Evolutionary conservation across 2,329 filamentous ascomycete genomes (phyloP).

Genomic region (Coniochaeta hoffmannii): DNA sequence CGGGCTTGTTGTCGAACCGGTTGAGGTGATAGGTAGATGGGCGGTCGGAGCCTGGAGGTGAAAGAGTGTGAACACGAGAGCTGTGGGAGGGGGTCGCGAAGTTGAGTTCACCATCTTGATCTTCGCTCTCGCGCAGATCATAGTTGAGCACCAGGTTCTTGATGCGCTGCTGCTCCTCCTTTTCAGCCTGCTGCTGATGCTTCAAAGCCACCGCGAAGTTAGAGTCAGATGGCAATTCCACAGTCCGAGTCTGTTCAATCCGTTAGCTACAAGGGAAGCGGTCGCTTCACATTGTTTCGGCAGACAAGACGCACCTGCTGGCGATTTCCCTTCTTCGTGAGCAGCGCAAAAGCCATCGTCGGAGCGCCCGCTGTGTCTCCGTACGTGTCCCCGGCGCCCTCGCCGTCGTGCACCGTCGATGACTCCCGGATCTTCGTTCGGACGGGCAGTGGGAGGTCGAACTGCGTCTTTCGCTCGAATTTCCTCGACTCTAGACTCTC

Average conservation of each 20-base stretch:
- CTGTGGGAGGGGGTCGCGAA: conserved; percentile 33
- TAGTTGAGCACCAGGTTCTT: conserved; percentile 97
- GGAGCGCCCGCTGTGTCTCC: conserved; percentile 19
- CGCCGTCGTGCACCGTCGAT: conserved; percentile 27
- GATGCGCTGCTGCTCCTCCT: conserved; percentile 95
- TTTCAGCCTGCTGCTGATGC: conserved; percentile 87
- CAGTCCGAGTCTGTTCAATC: conserved; percentile 66
- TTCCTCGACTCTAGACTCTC: conserved; percentile 94
- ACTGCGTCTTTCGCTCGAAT: conserved; percentile 88
- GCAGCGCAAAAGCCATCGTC: conserved; percentile 94
- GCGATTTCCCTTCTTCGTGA: conserved; percentile 93
- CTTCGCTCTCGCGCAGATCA: conserved; percentile 79
- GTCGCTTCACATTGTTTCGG: not conserved
- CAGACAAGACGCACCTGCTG: conserved; percentile 73
- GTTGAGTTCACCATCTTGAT: conserved; percentile 62
- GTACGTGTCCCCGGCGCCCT: conserved; percentile 18
- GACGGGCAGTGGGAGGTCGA: conserved; percentile 96
- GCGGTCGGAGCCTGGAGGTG: conserved; percentile 41
- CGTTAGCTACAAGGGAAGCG: not conserved
- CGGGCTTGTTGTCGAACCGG: conserved; percentile 43
- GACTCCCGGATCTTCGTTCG: conserved; percentile 60
- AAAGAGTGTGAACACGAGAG: conserved; percentile 41
- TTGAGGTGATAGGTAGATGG: conserved; percentile 42
- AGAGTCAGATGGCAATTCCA: conserved; percentile 84
- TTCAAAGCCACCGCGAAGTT: conserved; percentile 95